Percentiles rank a stretch among this genome's conserved stretches.
phyloP scores from a whole-genome alignment of 305 asterid species.

The Fraxinus floribunda region DNA sequence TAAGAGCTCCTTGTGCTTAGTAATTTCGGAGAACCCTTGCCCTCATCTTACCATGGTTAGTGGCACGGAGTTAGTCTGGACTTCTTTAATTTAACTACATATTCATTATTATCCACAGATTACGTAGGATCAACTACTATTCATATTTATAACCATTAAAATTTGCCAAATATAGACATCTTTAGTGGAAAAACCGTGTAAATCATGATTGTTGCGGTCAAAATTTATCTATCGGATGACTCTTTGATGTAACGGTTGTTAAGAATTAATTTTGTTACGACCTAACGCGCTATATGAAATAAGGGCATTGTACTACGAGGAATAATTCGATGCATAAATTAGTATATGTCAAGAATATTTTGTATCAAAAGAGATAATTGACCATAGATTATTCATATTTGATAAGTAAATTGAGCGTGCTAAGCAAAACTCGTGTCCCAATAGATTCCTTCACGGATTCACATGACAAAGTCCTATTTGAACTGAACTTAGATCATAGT shows the following conservation, averaged over 20 bases:
- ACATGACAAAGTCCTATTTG: background rate
- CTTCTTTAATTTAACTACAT: too few relatives aligned
- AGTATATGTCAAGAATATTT: background rate
- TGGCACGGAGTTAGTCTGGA: background rate
- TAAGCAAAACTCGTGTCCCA: background rate
- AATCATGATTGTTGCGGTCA: background rate
- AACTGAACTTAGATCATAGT: too few relatives aligned
- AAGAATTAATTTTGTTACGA: background rate
- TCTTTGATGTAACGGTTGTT: background rate
- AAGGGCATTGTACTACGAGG: background rate
- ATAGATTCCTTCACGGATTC: background rate
- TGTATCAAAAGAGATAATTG: background rate
- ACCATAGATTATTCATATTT: background rate
- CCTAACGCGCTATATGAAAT: background rate
- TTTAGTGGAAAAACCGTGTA: background rate
- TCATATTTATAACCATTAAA: background rate
- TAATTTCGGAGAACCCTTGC: background rate
- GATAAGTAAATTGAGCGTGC: background rate
- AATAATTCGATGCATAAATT: background rate
- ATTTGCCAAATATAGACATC: too few relatives aligned
- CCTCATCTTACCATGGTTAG: background rate
- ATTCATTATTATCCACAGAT: background rate
- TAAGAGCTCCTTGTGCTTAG: too few relatives aligned
- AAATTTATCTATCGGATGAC: background rate
- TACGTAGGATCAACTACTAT: background rate